Evolutionary conservation across 2,329 filamentous ascomycete genomes (phyloP).

Genomic region (Elsinoe batatas): DNA sequence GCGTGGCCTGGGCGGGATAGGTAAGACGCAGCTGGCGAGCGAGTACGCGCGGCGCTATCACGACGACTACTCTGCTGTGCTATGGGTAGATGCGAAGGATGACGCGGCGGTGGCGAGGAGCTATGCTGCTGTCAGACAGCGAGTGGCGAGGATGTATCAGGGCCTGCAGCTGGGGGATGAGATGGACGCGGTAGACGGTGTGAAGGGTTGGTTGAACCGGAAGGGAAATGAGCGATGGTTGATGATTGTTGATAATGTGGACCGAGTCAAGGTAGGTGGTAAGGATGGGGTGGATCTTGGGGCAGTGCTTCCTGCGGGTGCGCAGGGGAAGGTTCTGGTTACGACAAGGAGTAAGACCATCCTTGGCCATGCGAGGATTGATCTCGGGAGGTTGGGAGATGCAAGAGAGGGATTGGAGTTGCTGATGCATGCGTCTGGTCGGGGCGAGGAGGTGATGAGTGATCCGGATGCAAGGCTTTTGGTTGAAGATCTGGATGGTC

Average conservation of each 20-base stretch:
- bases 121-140: neutral
- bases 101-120: neutral
- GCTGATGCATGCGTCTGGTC: neutral
- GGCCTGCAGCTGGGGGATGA: neutral
- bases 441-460: neutral
- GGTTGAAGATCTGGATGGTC: constrained; percentile 21
- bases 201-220: constrained; percentile 24
- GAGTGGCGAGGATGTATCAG: neutral
- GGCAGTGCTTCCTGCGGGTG: constrained; percentile 21
- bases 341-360: constrained; percentile 18
- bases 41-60: constrained; percentile 21
- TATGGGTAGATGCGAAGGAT: constrained; percentile 26
- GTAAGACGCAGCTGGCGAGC: constrained; percentile 23
- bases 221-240: constrained; percentile 25
- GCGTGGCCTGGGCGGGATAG: constrained; percentile 23
- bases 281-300: constrained; percentile 16
- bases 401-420: neutral
- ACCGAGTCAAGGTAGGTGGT: constrained; percentile 15
- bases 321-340: constrained; percentile 24
- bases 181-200: neutral
- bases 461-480: constrained; percentile 14
- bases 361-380: neutral
- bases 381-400: neutral
- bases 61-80: constrained; percentile 23
- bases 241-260: constrained; percentile 30